These are phyloP conservation scores for Corymbia maculata DNA, from an alignment of 345 rosid species.

Conservation along the genomic window DNA sequence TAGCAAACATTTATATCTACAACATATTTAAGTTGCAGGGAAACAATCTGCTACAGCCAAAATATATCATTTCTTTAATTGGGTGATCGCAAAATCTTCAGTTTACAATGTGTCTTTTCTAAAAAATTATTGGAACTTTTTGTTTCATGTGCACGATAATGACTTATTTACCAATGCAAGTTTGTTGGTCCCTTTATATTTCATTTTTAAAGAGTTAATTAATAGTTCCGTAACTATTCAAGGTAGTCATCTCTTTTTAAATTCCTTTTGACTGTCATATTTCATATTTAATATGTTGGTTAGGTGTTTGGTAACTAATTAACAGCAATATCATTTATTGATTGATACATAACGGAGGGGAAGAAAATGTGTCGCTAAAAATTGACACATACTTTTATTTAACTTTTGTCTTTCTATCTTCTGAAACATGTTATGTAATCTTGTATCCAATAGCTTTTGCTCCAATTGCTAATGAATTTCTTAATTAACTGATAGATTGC, in stretches of 20 bases:
- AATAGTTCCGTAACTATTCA: background rate
- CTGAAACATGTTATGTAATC: background rate
- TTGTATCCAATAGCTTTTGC: background rate
- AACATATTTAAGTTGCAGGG: background rate
- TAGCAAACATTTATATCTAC: background rate
- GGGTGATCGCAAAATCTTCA: background rate
- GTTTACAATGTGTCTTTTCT: background rate
- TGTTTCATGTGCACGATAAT: background rate
- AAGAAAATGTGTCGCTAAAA: background rate
- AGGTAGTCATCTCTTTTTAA: background rate
- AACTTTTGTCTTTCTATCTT: background rate
- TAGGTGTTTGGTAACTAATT: background rate
- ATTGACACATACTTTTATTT: background rate
- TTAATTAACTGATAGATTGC: slow-evolving; percentile 63
- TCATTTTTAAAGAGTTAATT: background rate
- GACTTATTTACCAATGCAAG: background rate
- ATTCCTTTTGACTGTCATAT: background rate
- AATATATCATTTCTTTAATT: background rate
- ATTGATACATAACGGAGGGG: background rate
- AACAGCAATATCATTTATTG: background rate
- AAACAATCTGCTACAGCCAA: background rate
- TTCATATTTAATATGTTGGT: background rate
- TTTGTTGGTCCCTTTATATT: background rate
- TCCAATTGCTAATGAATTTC: background rate
- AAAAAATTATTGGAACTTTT: background rate